phyloP scores from a whole-genome alignment of 352 stramenopile genomes.

The Phytophthora pluvialis region DNA sequence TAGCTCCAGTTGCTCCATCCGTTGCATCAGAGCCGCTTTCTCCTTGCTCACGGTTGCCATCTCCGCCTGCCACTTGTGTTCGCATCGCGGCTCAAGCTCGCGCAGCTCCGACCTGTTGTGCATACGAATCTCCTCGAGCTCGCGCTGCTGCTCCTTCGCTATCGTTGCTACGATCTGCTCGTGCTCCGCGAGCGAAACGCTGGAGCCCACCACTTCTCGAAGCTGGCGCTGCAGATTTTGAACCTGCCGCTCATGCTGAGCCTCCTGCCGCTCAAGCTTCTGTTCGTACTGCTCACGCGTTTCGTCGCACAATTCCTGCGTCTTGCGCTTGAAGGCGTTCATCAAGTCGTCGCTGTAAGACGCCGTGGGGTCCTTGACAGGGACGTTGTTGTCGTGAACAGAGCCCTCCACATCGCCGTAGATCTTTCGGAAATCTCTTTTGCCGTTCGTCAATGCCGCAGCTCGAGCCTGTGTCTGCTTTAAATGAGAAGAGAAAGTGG shows the following conservation, averaged over 20 bases:
- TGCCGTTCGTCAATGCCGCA: conserved; percentile 1
- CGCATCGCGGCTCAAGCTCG: conserved; percentile 11
- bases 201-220: conserved; percentile 50
- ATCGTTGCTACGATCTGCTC: conserved; percentile 44
- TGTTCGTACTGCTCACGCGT: conserved; percentile 63
- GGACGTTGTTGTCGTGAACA: background rate
- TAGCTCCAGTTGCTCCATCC: conserved; percentile 45
- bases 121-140: conserved; percentile 31
- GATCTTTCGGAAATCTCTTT: conserved; percentile 1
- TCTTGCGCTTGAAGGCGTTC: conserved; percentile 47
- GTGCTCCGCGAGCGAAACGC: conserved; percentile 62
- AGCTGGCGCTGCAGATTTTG: conserved; percentile 47
- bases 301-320: conserved; percentile 58
- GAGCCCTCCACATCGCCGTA: background rate
- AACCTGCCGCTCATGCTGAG: conserved; percentile 50
- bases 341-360: conserved; percentile 27
- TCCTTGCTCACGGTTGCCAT: conserved; percentile 23
- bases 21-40: conserved; percentile 33
- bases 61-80: conserved; percentile 35
- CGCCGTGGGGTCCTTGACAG: background rate
- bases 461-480: conserved; percentile 12
- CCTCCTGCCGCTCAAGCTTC: conserved; percentile 50
- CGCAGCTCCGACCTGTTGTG: conserved; percentile 36
- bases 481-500: background rate
- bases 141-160: conserved; percentile 25